Evolutionary conservation across 2,329 filamentous ascomycete genomes (phyloP).

Genomic region (Fusarium xylarioides): DNA sequence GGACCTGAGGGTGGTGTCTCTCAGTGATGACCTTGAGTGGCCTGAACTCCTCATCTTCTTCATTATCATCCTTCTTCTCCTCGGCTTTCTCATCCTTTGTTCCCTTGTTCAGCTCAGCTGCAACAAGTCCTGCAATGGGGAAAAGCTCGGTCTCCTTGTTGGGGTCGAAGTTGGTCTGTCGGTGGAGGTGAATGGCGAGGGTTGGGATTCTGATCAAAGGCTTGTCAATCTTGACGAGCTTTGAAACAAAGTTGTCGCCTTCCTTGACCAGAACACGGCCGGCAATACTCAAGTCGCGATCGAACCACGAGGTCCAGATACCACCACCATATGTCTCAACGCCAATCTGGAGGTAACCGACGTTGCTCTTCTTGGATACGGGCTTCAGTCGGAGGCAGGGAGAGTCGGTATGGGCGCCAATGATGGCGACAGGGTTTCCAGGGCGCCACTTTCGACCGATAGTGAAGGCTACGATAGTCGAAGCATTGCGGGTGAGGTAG

Average conservation of each 20-base stretch:
- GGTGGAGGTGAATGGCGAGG: constrained; percentile 91
- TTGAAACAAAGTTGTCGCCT: constrained; percentile 77
- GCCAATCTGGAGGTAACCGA: constrained; percentile 92
- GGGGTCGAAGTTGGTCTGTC: constrained; percentile 85
- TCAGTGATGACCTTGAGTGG: constrained; percentile 81
- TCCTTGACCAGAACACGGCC: constrained; percentile 85
- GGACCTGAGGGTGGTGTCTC: constrained; percentile 87
- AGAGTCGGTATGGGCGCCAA: constrained; percentile 96
- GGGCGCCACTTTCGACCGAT: constrained; percentile 91
- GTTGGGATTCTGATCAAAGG: constrained; percentile 93
- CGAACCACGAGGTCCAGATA: constrained; percentile 98
- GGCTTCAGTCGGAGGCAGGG: constrained; percentile 93
- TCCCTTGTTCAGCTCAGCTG: constrained; percentile 86
- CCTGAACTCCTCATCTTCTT: constrained; percentile 65
- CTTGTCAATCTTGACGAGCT: constrained; percentile 87
- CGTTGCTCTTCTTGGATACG: constrained; percentile 85
- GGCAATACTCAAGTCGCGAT: constrained; percentile 90
- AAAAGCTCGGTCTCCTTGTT: constrained; percentile 98
- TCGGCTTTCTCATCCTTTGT: constrained; percentile 58
- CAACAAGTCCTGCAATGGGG: constrained; percentile 87
- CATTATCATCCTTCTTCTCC: constrained; percentile 48
- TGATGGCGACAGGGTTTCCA: constrained; percentile 89
- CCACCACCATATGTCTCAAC: constrained; percentile 97
- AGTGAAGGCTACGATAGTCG: constrained; percentile 91
- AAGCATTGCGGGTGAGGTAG: constrained; percentile 92